Conservation (phyloP, 2,329 filamentous ascomycete species). For the Periconia digitata region DNA sequence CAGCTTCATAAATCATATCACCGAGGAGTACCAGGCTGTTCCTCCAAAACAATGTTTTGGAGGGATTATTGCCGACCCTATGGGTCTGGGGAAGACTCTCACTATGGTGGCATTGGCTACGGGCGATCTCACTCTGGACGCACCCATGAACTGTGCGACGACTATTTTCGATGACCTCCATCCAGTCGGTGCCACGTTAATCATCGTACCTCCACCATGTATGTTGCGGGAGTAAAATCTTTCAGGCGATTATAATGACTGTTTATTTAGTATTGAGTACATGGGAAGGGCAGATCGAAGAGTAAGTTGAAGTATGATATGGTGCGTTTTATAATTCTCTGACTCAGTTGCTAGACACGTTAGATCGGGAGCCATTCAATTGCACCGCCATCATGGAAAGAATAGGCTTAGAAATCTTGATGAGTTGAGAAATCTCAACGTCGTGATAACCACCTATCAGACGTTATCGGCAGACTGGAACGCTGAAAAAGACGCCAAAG, state of each 20-base stretch:
- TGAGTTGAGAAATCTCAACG: slow-evolving; percentile 2
- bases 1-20: slow-evolving; percentile 12
- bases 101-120: slow-evolving; percentile 19
- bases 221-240: background rate
- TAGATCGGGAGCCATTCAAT: slow-evolving; percentile 1
- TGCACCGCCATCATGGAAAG: slow-evolving; percentile 15
- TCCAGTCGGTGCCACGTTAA: slow-evolving; percentile 10
- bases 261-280: slow-evolving; percentile 4
- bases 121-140: slow-evolving; percentile 1
- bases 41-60: slow-evolving; percentile 12
- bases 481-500: background rate
- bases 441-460: slow-evolving; percentile 21
- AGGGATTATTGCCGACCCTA: slow-evolving; percentile 20
- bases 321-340: background rate
- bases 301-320: slow-evolving; percentile 1
- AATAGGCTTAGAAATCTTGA: background rate
- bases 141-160: background rate
- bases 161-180: background rate
- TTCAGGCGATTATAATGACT: background rate
- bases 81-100: slow-evolving; percentile 22
- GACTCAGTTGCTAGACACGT: slow-evolving; percentile 7
- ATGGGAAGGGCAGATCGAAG: slow-evolving; percentile 11
- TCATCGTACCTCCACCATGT: slow-evolving; percentile 17
- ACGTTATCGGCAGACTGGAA: slow-evolving; percentile 16
- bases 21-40: slow-evolving; percentile 5